Evolutionary conservation across 2,329 filamentous ascomycete genomes (phyloP).

Genomic region (Aureobasidium sp.): DNA sequence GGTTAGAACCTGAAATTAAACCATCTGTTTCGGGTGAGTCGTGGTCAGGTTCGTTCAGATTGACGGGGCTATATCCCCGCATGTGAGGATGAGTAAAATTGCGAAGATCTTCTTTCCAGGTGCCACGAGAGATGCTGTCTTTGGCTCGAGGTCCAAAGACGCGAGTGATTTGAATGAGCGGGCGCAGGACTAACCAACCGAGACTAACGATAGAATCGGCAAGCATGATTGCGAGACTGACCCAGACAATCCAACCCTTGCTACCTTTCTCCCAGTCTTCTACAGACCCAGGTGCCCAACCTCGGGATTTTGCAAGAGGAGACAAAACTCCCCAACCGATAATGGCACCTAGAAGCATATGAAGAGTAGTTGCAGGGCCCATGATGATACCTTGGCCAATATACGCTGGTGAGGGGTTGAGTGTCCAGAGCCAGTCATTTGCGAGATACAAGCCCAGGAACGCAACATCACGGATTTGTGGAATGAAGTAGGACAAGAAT

Average conservation of each 20-base stretch:
- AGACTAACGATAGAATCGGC: slow-evolving; percentile 87
- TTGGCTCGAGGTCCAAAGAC: slow-evolving; percentile 32
- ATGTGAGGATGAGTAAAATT: slow-evolving; percentile 29
- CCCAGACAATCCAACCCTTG: slow-evolving; percentile 98
- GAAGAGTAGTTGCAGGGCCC: slow-evolving; percentile 88
- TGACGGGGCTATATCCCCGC: slow-evolving; percentile 35
- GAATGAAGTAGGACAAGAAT: slow-evolving; percentile 81
- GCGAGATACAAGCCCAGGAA: slow-evolving; percentile 72
- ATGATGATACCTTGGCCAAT: slow-evolving; percentile 98
- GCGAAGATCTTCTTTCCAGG: slow-evolving; percentile 28
- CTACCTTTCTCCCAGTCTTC: slow-evolving; percentile 86
- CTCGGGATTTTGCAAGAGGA: slow-evolving; percentile 73
- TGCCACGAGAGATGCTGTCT: slow-evolving; percentile 22
- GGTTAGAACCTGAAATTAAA: background rate
- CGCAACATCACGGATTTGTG: slow-evolving; percentile 75
- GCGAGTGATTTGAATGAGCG: slow-evolving; percentile 46
- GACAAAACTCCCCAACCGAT: slow-evolving; percentile 88
- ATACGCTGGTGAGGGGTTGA: slow-evolving; percentile 96
- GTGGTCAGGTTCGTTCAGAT: slow-evolving; percentile 23
- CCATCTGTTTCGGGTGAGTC: slow-evolving; percentile 5
- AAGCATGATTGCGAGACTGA: slow-evolving; percentile 93
- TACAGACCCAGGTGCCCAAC: slow-evolving; percentile 85
- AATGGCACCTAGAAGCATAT: slow-evolving; percentile 87
- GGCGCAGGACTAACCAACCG: slow-evolving; percentile 65
- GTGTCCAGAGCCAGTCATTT: slow-evolving; percentile 81